Evolutionary conservation across 2,329 filamentous ascomycete species (phyloP), one percentile per base, ranked within the genome.

Genomic region (Colletotrichum incanum): DNA sequence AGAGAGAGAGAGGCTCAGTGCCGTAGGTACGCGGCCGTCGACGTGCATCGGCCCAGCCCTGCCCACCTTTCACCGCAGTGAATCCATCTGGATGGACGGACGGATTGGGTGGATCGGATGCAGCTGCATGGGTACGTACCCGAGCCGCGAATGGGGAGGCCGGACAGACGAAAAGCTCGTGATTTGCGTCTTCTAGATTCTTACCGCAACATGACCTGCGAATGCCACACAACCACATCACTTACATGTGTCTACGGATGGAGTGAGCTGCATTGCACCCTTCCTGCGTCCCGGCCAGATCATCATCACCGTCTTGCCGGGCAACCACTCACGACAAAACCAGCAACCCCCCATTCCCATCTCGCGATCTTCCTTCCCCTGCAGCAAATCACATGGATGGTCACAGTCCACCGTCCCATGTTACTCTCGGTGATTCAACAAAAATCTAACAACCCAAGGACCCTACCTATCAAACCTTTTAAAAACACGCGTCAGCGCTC

Each of bases 21-120:
- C 65, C 65, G 65, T 72, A 69, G 69, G 41, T 62, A 71, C 64
- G 68, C 68, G 64, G 68, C 68, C 68, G 58, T 67, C 68, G 37
- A 56, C 58, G 58, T 68, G 56, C 68, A 41, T 71, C 54, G 58
- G 50, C 50, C 39, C 31, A 41, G 43, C 26, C 31, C n/a, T 28
- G 23, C 28, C 50, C 26, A 59, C 63, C 41, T 58, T 6, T 58
- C 64, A 49, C 47, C 31, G 60, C 60, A 65, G 41, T 50, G 26
- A 31, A 23, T 39, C 12, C n/a, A 14, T 2, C 6, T 49, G 23
- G 47, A 3, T 23, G 14, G 49, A 9, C 8, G 14, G 47, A 50
- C 26, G 26, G 49, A 50, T 50, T 11, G 47, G 47, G 26, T 50
- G 23, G 49, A 50, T 55, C 16, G 52, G 52, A 43, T 43, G 41